Percentiles rank a stretch among this genome's conserved stretches.
Conservation (phyloP, 306 rosid genomes). For the Trichosanthes cucumerina region DNA sequence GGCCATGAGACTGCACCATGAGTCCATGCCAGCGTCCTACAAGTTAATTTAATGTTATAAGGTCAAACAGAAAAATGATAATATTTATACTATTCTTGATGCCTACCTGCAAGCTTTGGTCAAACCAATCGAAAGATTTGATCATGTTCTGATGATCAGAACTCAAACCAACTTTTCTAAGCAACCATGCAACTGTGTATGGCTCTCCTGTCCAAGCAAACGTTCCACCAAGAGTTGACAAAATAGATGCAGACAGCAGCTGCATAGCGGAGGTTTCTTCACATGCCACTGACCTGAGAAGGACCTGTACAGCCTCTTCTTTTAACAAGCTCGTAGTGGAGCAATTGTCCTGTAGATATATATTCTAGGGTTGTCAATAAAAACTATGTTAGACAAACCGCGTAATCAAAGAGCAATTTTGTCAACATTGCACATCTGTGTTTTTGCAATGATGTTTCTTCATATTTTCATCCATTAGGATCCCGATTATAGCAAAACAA, state of each 20-base stretch:
- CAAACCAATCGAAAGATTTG: conserved; percentile 49
- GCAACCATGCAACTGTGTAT: conserved; percentile 70
- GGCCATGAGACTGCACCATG: conserved; percentile 59
- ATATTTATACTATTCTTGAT: not conserved
- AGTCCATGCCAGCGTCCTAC: conserved; percentile 59
- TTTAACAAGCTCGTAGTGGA: conserved; percentile 26
- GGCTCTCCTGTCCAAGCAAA: conserved; percentile 70
- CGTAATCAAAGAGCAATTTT: not conserved
- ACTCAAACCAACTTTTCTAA: conserved; percentile 53
- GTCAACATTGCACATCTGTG: not conserved
- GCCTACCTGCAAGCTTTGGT: conserved; percentile 52
- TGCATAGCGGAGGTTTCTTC: conserved; percentile 41
- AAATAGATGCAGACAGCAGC: conserved; percentile 49
- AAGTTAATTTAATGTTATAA: conserved; percentile 21
- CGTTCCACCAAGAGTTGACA: conserved; percentile 73
- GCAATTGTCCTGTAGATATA: conserved; percentile 38
- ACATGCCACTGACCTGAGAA: conserved; percentile 43
- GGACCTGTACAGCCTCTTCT: conserved; percentile 49
- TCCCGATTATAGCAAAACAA: not conserved
- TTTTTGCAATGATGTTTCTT: not conserved
- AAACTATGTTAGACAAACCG: not conserved
- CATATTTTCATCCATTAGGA: not conserved
- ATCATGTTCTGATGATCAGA: conserved; percentile 53
- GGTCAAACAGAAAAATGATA: not conserved
- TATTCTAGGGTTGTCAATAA: not conserved